Evolutionary conservation across 768 basidiomycete species (phyloP), one percentile per base, ranked within the genome.

Genomic region (Daedalea quercina): DNA sequence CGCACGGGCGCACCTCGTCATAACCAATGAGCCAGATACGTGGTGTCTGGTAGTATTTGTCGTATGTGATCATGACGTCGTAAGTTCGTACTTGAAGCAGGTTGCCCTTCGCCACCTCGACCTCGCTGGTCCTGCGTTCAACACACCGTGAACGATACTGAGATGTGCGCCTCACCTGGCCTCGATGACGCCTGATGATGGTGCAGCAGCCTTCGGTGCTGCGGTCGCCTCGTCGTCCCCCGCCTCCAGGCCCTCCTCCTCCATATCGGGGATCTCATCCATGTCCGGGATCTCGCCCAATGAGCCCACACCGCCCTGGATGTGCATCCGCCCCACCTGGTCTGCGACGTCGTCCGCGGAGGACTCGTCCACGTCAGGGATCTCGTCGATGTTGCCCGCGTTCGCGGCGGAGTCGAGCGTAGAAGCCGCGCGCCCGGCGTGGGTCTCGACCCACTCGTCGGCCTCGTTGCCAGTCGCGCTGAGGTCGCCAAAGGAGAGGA

Each of bases 41-140:
- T 22, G 96, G 96, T 12, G 94, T 97, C 69, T 98, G 96, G 71
- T 99, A 98, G 70, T 94, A 95, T 74, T 98, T 99, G 80, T 99
- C 96, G 69, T 98, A 99, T 45, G 91, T 92, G 75, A 99, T 98
- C 87, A 96, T 91, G 63, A 97, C 94, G 68, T 99, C 96, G 74
- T 99, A 99, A 11, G 95, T 99, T 64, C 96, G 82, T 37, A 98
- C 92, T 77, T 94, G 91, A 40, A 98, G 75, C 24, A 97, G 76
- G 62, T 96, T 96, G 52, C 82, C 83, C 56, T 84, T 90, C 31
- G 83, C 80, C 20, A 79, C 75, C 58, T 86, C 83, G 19, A 78
- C 72, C 60, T 81, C 71, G 57, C 85, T 90, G 56, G 34, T 47
- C 26, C 34, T 47, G 47, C 12, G n/a, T 19, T 15, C 33, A 44